Base-by-base conservation (phyloP, 306 rosid genomes). In the Quercus agrifolia region DNA sequence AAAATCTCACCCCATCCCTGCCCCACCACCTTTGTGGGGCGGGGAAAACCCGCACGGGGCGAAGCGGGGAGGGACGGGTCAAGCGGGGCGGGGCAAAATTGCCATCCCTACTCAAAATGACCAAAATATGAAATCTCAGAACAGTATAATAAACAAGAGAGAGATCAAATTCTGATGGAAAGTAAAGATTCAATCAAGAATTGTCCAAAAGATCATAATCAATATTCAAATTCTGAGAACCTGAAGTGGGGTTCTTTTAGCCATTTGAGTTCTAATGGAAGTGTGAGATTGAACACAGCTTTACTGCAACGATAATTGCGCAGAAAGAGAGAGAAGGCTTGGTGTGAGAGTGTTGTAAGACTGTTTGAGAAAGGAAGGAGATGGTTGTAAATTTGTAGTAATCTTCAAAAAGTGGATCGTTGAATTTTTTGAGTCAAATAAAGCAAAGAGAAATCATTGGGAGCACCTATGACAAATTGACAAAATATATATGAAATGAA, bases 201-300 rank as follows among this genome's bases (percentile, higher is more conserved):
- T 59, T 38, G 74, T 41, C 46, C 46, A 41, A 15, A 63, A 54
- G 78, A 71, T 3, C 10, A 54, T 18, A 73, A 44, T 18, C 63
- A 63, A 63, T 5, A 35, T 52, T 73, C 55, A 55, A 41, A 41
- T 41, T 41, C 11, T 0, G 46, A 82, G 71, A 79, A 92, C 97
- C 97, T 82, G 90, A 81, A 14, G 79, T 59, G 78, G 83, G 63
- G 79, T 79, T 63, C 63, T 21, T 21, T 20, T 71, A 19, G 91
- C 92, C 97, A 92, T 92, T 62, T 25, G 58, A 56, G 73, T 23
- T 46, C 15, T 12, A 78, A 69, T 61, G 70, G 33, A 71, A 54
- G 69, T 14, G 63, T 31, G 38, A 27, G 72, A 66, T 62, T 56
- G 49, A 73, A 74, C 54, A 69, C 86, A 74, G 94, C 63, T 72